Evolutionary conservation across 805 yeast species (phyloP), one percentile per base, ranked within the genome.

Genomic region (Lipomyces orientalis): DNA sequence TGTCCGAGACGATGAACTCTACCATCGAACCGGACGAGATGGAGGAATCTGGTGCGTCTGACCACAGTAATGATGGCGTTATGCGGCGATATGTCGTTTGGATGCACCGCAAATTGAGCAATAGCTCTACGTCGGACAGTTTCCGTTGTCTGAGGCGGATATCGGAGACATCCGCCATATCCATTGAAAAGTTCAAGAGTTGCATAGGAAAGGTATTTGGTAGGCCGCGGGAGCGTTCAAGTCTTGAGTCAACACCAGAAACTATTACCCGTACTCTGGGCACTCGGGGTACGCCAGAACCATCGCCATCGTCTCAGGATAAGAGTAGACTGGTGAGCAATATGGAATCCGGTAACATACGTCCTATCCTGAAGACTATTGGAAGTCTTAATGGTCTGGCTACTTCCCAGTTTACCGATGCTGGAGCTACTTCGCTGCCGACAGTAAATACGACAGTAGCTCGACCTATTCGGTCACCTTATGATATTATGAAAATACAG

Each of bases 401-500:
- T 16, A 16, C n/a, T 43, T 43, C 49, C 19, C 19, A 43, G 7
- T 8, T 43, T 43, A 16, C 22, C 49, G 49, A n/a, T 19, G 49
- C 25, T 4, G 22, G 22, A 43, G 43, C 43, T 37, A 43, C 7
- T n/a, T 43, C 49, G 16, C 49, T 1, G 22, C n/a, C 49, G 49
- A 6, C 22, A 16, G 49, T 8, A 8, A 16, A 16, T 43, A 9
- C 19, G 7, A 19, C 49, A 19, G 22, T 3, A 43, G 49, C 55
- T 7, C 14, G 64, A 22, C 64, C 5, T 12, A 61, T 61, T 14
- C 31, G 54, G 16, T 61, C 69, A 25, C 64, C 69, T n/a, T 66
- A 58, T 54, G 64, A 66, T 46, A 66, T 66, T 34, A 66, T 66
- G 69, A 66, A 66, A 51, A 54, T 66, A 1, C 58, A 12, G n/a